Base-by-base conservation (phyloP, 768 basidiomycete species). In the Gelatoporia subvermispora region DNA sequence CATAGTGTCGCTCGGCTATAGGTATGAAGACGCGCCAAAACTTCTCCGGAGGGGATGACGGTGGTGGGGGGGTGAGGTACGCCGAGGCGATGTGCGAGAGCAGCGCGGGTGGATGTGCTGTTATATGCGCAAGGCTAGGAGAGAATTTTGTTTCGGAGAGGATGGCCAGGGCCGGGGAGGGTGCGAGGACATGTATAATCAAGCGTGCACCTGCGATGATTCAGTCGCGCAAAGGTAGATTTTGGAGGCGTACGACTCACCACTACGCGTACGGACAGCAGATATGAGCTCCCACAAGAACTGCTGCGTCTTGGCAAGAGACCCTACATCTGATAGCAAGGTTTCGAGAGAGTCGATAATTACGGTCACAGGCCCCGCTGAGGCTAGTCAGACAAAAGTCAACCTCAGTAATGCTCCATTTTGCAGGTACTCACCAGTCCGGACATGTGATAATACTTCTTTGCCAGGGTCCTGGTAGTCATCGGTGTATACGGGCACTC, bases 21-120 rank as follows among this genome's bases (percentile, higher is more conserved):
- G 88, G 85, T 8, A 81, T 64, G 58, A 94, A 88, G 10, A 91
- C 72, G 34, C 72, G 71, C 88, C 87, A 93, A 67, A 93, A 94
- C 59, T 88, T 88, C 31, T 76, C 69, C n/a, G 73, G 68, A 0
- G 77, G 57, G 8, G 80, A 77, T 35, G 72, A 67, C 8, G 85
- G 79, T 1, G 88, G 85, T 0, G 91, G 89, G 0, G 76, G 78
- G 2, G 81, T 78, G 40, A 89, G 72, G 61, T 89, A 93, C 8
- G 81, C 79, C 22, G 70, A 73, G 2, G 87, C 75, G 42, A 98
- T 68, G 59, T 90, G 79, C 7, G 60, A 61, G 31, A 97, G 68
- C 45, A 96, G 75, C 1, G 72, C 69, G 0, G 88, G 75, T 2
- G 91, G 86, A 59, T 91, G 86, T 0, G 84, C 78, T 38, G 73